Conservation (phyloP, 805 yeast genomes). For the Ogataea sp. region DNA sequence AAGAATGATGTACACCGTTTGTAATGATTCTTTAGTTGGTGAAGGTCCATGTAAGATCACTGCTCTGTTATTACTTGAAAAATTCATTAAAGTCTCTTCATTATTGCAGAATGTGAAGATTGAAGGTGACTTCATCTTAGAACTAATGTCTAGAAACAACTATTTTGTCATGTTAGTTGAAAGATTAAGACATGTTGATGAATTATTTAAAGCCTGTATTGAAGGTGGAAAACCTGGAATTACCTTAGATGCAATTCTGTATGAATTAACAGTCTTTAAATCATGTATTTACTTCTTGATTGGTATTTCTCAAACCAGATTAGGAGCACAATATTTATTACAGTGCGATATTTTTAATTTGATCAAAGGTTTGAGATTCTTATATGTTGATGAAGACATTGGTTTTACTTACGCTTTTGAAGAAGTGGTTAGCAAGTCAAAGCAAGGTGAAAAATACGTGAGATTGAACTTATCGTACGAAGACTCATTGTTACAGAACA, state of each 20-base stretch:
- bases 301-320: conserved; percentile 66
- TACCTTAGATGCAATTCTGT: conserved; percentile 46
- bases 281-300: conserved; percentile 61
- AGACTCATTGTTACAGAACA: conserved; percentile 34
- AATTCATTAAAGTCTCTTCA: conserved; percentile 26
- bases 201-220: conserved; percentile 35
- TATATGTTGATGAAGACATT: conserved; percentile 69
- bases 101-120: conserved; percentile 46
- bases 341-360: conserved; percentile 66
- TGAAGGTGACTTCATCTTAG: conserved; percentile 50
- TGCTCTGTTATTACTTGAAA: conserved; percentile 66
- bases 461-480: conserved; percentile 44
- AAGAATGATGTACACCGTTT: conserved; percentile 52
- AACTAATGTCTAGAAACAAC: conserved; percentile 55
- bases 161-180: conserved; percentile 57
- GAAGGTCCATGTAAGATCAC: conserved; percentile 73
- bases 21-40: conserved; percentile 72
- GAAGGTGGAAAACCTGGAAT: conserved; percentile 23
- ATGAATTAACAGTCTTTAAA: conserved; percentile 73
- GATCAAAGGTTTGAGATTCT: conserved; percentile 46
- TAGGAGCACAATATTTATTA: conserved; percentile 70
- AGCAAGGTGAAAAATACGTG: conserved; percentile 22
- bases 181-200: conserved; percentile 64
- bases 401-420: conserved; percentile 39
- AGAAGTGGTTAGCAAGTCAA: conserved; percentile 2